phyloP scores from a whole-genome alignment of 768 basidiomycete species.

The Pleurotus djamor region DNA sequence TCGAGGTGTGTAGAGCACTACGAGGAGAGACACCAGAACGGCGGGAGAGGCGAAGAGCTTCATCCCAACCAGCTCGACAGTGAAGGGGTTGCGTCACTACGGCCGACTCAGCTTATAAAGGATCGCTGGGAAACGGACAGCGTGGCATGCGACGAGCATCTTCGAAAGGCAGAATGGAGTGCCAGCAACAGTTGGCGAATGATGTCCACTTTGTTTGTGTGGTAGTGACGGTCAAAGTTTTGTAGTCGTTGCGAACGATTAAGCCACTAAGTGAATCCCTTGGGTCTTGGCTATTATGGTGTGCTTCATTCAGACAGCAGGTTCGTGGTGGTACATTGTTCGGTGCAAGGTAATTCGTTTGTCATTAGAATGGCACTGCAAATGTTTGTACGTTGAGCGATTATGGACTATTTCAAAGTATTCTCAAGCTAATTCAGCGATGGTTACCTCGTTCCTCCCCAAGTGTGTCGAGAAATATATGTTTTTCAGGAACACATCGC shows the following conservation, averaged over 20 bases:
- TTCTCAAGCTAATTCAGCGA: slow-evolving; percentile 49
- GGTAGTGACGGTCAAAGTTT: too few relatives aligned
- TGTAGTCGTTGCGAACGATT: too few relatives aligned
- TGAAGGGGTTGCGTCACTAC: neutral
- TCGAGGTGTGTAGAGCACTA: neutral
- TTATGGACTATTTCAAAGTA: neutral
- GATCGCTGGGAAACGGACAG: neutral
- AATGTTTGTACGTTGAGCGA: too few relatives aligned
- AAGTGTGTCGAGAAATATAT: slow-evolving; percentile 70
- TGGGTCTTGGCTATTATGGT: too few relatives aligned
- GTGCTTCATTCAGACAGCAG: too few relatives aligned
- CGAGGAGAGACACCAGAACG: slow-evolving; percentile 2
- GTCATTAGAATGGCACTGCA: too few relatives aligned
- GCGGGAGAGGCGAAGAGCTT: neutral
- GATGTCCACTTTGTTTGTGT: too few relatives aligned
- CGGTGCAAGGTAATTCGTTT: too few relatives aligned
- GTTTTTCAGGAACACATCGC: slow-evolving; percentile 79
- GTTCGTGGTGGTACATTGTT: too few relatives aligned
- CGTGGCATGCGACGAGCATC: neutral
- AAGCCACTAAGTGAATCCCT: too few relatives aligned
- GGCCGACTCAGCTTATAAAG: slow-evolving; percentile 1
- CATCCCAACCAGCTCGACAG: slow-evolving; percentile 4
- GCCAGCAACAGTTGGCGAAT: neutral
- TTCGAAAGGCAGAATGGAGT: neutral
- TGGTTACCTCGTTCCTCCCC: slow-evolving; percentile 51